Percentiles rank a stretch among this genome's conserved stretches.
These are phyloP conservation scores for Dipteronia sinensis DNA, from an alignment of 345 rosid species.

Conservation along the genomic window DNA sequence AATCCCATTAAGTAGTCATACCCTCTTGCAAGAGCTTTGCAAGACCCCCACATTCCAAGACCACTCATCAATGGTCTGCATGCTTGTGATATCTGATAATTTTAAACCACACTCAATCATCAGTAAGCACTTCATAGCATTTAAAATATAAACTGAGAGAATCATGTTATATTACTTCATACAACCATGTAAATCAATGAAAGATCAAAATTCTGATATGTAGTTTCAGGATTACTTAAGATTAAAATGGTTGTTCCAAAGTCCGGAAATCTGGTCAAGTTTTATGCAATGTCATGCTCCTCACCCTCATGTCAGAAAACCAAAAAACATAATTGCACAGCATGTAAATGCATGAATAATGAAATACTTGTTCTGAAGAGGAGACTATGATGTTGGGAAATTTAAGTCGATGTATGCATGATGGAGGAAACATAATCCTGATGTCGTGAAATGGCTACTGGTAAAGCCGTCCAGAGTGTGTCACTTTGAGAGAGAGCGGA, in stretches of 20 bases:
- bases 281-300: background rate
- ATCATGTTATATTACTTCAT: background rate
- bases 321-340: background rate
- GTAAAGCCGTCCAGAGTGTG: too few relatives aligned
- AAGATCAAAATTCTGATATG: background rate
- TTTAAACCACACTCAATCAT: background rate
- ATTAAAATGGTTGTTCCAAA: background rate
- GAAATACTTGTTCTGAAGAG: background rate
- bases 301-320: background rate
- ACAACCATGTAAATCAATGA: background rate
- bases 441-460: background rate
- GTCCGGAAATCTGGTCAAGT: too few relatives aligned
- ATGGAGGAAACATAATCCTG: background rate
- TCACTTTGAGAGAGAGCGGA: background rate
- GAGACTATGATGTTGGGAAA: background rate
- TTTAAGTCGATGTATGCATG: background rate
- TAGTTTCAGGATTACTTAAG: background rate
- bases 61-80: slow-evolving; percentile 59
- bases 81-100: slow-evolving; percentile 74
- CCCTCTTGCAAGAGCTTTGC: slow-evolving; percentile 85
- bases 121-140: background rate
- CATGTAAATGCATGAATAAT: background rate
- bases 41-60: slow-evolving; percentile 91
- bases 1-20: slow-evolving; percentile 90
- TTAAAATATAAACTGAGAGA: background rate